Evolutionary conservation across 768 basidiomycete species (phyloP), one percentile per base, ranked within the genome.

Genomic region (Xerocomus potaroensis): DNA sequence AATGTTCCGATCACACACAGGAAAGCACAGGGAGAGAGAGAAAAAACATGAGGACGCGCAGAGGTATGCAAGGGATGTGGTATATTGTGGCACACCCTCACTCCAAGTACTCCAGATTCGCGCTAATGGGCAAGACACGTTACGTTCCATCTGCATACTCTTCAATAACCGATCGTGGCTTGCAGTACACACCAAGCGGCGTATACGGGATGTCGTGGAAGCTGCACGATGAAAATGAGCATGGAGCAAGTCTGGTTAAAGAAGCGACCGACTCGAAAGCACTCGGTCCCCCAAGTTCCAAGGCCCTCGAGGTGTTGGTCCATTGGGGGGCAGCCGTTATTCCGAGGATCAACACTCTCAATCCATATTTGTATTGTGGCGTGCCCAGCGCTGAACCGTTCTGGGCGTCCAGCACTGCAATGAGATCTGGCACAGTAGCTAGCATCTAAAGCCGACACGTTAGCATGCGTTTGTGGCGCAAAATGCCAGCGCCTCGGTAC

Each of bases 391-490:
- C 77, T 4, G 73, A 68, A 0, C 83, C 83, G 47, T 68, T 79
- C 51, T 81, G 80, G 18, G 79, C 75, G 52, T 86, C 83, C 10
- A 84, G 63, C 10, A 84, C 76, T 0, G 76, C 69, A 44, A 85
- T 81, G 21, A 86, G 69, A 59, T 85, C 83, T 4, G 83, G 84
- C 10, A 86, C 83, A 27, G 73, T 72, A 26, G 74, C 77, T 1
- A 77, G 63, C 31, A 80, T 65, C 73, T 77, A 48, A 54, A 41
- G 6, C 2, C 49, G 47, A 22, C 14, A 14, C 8, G 31, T 54
- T 40, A 56, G 40, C 32, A 12, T n/a, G 23, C 21, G 21, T 26
- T 10, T 21, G 16, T n/a, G 44, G 37, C 26, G 41, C 41, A 33
- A 47, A 12, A 39, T 26, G 32, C 23, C 15, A 35, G 24, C 9